These are phyloP conservation scores for Pythium phragmitis DNA, from an alignment of 352 stramenopile genomes.

Conservation along the genomic window DNA sequence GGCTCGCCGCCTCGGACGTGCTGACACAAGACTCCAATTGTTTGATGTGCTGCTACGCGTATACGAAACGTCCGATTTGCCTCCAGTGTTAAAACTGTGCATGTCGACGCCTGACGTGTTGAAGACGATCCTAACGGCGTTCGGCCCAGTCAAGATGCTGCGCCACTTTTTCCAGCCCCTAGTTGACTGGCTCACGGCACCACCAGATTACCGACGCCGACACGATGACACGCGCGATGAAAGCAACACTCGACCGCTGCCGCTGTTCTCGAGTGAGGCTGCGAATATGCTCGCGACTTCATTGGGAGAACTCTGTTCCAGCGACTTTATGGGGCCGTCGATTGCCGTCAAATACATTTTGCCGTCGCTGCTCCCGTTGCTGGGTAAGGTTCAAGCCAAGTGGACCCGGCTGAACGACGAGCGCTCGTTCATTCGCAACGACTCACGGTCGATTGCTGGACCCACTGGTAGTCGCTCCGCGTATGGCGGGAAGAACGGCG, in stretches of 20 bases:
- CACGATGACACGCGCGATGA: neutral
- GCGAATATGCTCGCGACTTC: conserved; percentile 43
- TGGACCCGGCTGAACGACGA: conserved; percentile 57
- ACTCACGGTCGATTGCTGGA: neutral
- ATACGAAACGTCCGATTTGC: conserved; percentile 57
- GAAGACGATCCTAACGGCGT: conserved; percentile 25
- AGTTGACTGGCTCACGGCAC: conserved; percentile 60
- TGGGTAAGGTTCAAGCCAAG: conserved; percentile 51
- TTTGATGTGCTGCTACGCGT: conserved; percentile 47
- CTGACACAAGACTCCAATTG: conserved; percentile 31
- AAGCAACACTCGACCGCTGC: conserved; percentile 13
- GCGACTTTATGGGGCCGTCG: conserved; percentile 49
- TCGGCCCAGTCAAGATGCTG: conserved; percentile 47
- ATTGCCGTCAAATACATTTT: conserved; percentile 66
- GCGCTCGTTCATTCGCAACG: conserved; percentile 39
- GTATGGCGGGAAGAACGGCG: conserved; percentile 31
- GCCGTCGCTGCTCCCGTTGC: conserved; percentile 45
- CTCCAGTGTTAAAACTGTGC: conserved; percentile 38
- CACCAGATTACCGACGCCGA: conserved; percentile 16
- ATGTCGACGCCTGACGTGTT: conserved; percentile 54
- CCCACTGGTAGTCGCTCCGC: conserved; percentile 23
- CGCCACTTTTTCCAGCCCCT: conserved; percentile 60
- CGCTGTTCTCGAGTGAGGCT: conserved; percentile 48
- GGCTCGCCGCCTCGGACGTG: conserved; percentile 38
- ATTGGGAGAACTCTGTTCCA: conserved; percentile 52